Base-by-base conservation (phyloP, 495 filamentous ascomycete species). In the Tuber umbilicatum region DNA sequence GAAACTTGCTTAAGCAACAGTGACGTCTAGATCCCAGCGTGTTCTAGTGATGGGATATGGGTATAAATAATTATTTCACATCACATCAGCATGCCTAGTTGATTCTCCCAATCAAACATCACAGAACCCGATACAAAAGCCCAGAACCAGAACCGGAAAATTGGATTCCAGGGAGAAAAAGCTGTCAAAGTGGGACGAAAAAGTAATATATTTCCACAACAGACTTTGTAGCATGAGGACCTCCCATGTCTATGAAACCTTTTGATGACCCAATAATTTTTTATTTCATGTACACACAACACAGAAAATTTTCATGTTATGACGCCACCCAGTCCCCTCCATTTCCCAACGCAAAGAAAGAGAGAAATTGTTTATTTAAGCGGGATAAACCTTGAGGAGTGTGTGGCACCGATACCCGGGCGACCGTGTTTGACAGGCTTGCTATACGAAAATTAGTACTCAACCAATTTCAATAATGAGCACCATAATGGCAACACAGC, bases 381-480 rank as follows among this genome's bases (percentile, higher is more conserved):
- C 86, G 94, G 94, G 90, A 98, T 98, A 90, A 98, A 98, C 90
- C 95, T 93, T 86, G 96, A 98, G 89, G 94, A 97, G 91, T 99
- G 95, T 80, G 95, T 99, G 83, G 95, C 95, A 94, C 95, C 95
- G 86, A 99, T 99, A 97, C 95, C 95, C 83, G 95, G 95, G 87
- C 95, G 88, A 90, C 95, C 95, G 91, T 99, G 95, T 92, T 98
- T 99, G 89, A 99, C 95, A 81, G 95, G 95, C 88, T 95, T 96
- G 91, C 94, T 97, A 83, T 84, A 81, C 76, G 84, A 55, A 14
- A 81, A 50, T 82, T 72, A 69, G 75, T 37, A 75, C 39, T 75
- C 69, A 35, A 35, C 27, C 70, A 40, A 74, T 42, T 43, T 67
- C n/a, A 12, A 50, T 60, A 17, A 41, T 70, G 71, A 74, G 39